Evolutionary conservation across 2,329 filamentous ascomycete species (phyloP), one percentile per base, ranked within the genome.

Genomic region (Diaporthe citriasiana): DNA sequence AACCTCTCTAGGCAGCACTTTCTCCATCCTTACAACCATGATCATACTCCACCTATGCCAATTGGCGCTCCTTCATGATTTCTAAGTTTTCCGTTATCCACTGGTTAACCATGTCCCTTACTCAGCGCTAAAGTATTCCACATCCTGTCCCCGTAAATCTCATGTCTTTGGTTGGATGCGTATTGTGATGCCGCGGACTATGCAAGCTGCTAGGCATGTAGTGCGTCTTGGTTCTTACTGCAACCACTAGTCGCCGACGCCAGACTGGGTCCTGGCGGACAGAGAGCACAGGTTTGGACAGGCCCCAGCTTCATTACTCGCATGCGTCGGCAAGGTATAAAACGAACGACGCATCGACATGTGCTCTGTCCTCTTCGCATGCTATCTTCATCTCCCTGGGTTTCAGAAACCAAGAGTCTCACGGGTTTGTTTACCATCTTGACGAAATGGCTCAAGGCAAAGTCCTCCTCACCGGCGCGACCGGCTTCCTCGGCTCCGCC

Each of bases 391-490:
- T 40, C 13, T 27, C 38, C 12, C 45, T 5, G n/a, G 1, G 5
- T 47, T 45, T n/a, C 15, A n/a, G 12, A 53, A 9, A 30, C 4
- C 9, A 45, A 53, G 22, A 47, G 50, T n/a, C 35, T 42, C 25
- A 17, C 45, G 8, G 10, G 19, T n/a, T 55, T 50, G 27, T 22
- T 56, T n/a, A 27, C 22, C 19, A 30, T 33, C 33, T 4, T n/a
- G 25, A 51, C 35, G 55, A 22, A 19, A 72, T 73, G 71, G 65
- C 65, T 40, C 56, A 59, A n/a, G 71, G 71, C 40, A 73, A 73
- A 45, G 73, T 77, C 45, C 75, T 79, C 50, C 76, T 79, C 45
- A 79, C 78, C 15, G 78, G 78, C 15, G 79, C 77, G 30, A 76
- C 76, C 27, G 79, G 78, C 71, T 79, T 75, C 33, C 73, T 79